Conservation (phyloP, 441 rosid species). For the Lagerstroemia fauriei region DNA sequence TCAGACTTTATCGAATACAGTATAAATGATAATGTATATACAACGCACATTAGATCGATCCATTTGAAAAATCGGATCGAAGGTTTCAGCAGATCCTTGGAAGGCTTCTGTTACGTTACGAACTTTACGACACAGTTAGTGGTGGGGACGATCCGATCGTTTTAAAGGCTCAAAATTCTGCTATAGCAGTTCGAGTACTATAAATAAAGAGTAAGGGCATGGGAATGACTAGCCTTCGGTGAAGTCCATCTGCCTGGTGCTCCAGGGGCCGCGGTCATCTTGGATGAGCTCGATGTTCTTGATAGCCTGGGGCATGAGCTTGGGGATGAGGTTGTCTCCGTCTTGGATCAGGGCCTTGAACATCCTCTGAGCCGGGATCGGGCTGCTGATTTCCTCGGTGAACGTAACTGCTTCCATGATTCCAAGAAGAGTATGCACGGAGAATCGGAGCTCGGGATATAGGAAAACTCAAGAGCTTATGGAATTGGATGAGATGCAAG, state of each 20-base stretch:
- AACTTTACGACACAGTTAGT: too few species aligned
- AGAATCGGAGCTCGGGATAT: background rate
- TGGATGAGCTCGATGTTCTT: conserved; percentile 30
- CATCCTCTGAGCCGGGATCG: conserved; percentile 22
- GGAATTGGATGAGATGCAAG: background rate
- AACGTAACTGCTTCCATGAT: conserved; percentile 2
- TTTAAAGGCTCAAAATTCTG: background rate
- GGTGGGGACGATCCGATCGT: too few species aligned
- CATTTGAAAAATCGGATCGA: too few species aligned
- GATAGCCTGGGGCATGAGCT: conserved; percentile 36
- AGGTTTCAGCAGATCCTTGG: too few species aligned
- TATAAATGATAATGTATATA: too few species aligned
- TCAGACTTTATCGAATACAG: too few species aligned
- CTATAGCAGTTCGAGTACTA: background rate
- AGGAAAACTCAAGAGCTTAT: background rate
- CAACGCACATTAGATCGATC: background rate
- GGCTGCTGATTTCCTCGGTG: conserved; percentile 10
- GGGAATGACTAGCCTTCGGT: conserved; percentile 24
- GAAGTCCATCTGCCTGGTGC: conserved; percentile 31
- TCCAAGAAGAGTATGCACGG: too few species aligned
- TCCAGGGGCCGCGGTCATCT: conserved; percentile 44
- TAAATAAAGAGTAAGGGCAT: too few species aligned
- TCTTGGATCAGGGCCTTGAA: conserved; percentile 40
- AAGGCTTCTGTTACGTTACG: too few species aligned
- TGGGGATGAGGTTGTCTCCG: conserved; percentile 28